Percentiles rank a stretch among this genome's conserved stretches.
Conservation (phyloP, 2,329 filamentous ascomycete genomes). For the Hawksworthiomyces lignivorus region DNA sequence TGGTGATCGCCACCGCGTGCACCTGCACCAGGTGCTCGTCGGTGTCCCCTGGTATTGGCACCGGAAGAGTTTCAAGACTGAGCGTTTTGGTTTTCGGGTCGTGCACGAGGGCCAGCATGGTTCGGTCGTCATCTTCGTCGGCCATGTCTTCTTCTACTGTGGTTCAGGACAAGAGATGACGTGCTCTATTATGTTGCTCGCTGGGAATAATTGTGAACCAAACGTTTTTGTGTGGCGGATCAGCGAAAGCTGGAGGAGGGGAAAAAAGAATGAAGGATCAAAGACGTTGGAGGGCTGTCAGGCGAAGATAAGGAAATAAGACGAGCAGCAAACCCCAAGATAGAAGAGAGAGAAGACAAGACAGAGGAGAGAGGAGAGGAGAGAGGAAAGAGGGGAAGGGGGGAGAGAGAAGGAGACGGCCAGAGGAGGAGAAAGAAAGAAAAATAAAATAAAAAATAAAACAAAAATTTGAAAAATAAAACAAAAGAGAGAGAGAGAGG, state of each 20-base stretch:
- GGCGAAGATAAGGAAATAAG: too few species aligned
- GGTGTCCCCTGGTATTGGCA: constrained; percentile 11
- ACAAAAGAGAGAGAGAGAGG: neutral
- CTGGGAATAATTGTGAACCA: neutral
- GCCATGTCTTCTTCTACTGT: neutral
- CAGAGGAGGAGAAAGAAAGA: neutral
- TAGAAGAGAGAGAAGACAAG: neutral
- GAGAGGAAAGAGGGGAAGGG: neutral
- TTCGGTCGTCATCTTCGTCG: constrained; percentile 4
- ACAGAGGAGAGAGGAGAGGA: neutral
- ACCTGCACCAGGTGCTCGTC: constrained; percentile 22
- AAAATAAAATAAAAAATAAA: neutral
- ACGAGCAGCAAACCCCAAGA: neutral
- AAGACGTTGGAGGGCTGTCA: too few species aligned
- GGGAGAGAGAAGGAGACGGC: neutral
- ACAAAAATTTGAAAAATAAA: neutral
- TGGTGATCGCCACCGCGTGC: constrained; percentile 22
- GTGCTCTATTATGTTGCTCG: too few species aligned
- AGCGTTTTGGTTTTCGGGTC: constrained; percentile 7
- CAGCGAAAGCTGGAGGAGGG: neutral
- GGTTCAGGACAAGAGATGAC: too few species aligned
- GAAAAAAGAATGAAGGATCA: neutral
- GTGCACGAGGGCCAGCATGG: constrained; percentile 9
- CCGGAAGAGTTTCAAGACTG: constrained; percentile 7
- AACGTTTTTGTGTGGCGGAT: neutral